Conservation (phyloP, 2,329 filamentous ascomycete species). For the Didymella lethalis region DNA sequence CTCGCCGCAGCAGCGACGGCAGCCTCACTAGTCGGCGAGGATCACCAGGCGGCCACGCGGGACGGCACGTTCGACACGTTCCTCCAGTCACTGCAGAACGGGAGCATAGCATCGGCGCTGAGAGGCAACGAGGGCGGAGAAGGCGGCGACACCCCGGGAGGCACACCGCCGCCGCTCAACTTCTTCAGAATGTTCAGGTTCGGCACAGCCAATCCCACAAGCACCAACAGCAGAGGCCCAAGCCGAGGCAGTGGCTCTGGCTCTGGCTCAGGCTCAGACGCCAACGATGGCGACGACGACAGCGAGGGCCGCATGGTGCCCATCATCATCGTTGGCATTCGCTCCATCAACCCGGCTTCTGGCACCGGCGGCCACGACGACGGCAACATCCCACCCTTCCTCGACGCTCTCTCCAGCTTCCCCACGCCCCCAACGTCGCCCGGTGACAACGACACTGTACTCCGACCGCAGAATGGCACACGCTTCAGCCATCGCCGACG, state of each 20-base stretch:
- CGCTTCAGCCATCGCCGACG: slow-evolving; percentile 63
- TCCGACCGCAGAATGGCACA: slow-evolving; percentile 63
- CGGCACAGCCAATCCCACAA: slow-evolving; percentile 57
- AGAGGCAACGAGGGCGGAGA: slow-evolving; percentile 54
- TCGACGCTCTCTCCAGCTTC: slow-evolving; percentile 60
- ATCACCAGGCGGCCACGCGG: slow-evolving; percentile 63
- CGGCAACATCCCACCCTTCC: slow-evolving; percentile 57
- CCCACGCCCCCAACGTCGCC: slow-evolving; percentile 55
- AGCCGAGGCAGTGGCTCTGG: slow-evolving; percentile 36
- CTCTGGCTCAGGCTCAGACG: slow-evolving; percentile 27
- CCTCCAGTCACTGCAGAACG: slow-evolving; percentile 68
- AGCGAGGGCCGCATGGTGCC: slow-evolving; percentile 68
- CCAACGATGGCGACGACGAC: slow-evolving; percentile 46
- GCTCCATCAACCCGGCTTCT: slow-evolving; percentile 66
- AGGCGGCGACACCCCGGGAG: slow-evolving; percentile 47
- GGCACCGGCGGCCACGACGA: slow-evolving; percentile 55
- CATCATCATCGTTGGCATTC: slow-evolving; percentile 73
- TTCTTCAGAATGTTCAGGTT: slow-evolving; percentile 75
- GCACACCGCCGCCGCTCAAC: slow-evolving; percentile 65
- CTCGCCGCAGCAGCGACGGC: slow-evolving; percentile 70
- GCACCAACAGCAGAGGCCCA: slow-evolving; percentile 31
- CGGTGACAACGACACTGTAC: slow-evolving; percentile 59
- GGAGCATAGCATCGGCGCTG: slow-evolving; percentile 64
- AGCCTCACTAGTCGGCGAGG: slow-evolving; percentile 69
- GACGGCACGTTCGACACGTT: slow-evolving; percentile 71